phyloP scores from a whole-genome alignment of 2,329 filamentous ascomycete genomes.

The Sporothrix protearum region DNA sequence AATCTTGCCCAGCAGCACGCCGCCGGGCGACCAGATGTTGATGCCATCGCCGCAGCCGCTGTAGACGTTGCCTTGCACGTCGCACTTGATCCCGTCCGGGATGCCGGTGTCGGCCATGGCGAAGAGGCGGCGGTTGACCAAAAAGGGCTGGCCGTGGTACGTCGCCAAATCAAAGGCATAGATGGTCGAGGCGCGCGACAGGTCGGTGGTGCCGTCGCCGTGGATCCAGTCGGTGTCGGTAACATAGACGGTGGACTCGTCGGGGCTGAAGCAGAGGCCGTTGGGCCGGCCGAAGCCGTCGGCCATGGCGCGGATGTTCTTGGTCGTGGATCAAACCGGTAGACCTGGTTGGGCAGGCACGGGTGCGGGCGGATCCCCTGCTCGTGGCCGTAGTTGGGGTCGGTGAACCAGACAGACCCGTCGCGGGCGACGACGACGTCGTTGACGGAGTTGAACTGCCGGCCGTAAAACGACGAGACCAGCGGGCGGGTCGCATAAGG shows the following conservation, averaged over 20 bases:
- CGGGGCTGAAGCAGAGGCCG: slow-evolving; percentile 40
- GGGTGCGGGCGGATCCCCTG: slow-evolving; percentile 44
- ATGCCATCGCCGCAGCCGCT: slow-evolving; percentile 48
- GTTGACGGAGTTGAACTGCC: slow-evolving; percentile 47
- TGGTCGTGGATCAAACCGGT: slow-evolving; percentile 42
- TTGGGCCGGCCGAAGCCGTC: slow-evolving; percentile 46
- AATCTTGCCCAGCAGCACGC: slow-evolving; percentile 43
- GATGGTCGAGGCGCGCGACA: slow-evolving; percentile 30
- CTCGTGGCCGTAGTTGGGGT: slow-evolving; percentile 44
- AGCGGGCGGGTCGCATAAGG: slow-evolving; percentile 36
- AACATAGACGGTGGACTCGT: slow-evolving; percentile 42
- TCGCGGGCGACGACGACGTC: slow-evolving; percentile 40
- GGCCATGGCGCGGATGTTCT: slow-evolving; percentile 45
- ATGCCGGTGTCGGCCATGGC: slow-evolving; percentile 47
- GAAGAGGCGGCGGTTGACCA: slow-evolving; percentile 51
- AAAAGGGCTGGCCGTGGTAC: slow-evolving; percentile 39
- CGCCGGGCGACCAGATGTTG: slow-evolving; percentile 46
- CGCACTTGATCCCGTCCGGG: slow-evolving; percentile 44
- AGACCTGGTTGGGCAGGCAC: slow-evolving; percentile 46
- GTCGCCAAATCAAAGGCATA: slow-evolving; percentile 47
- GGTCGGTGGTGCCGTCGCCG: slow-evolving; percentile 34
- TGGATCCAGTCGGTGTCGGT: slow-evolving; percentile 39
- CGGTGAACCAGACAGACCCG: slow-evolving; percentile 49
- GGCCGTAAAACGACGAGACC: slow-evolving; percentile 42
- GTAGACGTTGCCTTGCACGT: slow-evolving; percentile 45